phyloP scores from a whole-genome alignment of 306 rosid species.

The Astragalus membranaceus region DNA sequence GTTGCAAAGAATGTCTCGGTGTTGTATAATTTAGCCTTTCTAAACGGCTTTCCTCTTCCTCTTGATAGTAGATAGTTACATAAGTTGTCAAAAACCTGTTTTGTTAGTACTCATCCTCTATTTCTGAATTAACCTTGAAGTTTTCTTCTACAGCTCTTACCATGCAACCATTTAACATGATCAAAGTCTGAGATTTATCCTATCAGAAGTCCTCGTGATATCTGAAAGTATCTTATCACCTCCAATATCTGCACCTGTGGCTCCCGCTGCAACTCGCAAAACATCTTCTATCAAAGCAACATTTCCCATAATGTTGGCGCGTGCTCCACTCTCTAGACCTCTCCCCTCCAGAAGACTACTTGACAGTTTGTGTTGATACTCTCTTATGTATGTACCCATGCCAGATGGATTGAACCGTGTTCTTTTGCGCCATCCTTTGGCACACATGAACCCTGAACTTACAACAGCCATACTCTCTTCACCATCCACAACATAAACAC shows the following conservation, averaged over 20 bases:
- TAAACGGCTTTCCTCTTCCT: too few relatives aligned
- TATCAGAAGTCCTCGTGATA: conserved; percentile 44
- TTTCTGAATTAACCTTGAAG: not conserved
- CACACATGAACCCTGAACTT: conserved; percentile 83
- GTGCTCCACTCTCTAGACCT: conserved; percentile 47
- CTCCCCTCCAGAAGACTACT: conserved; percentile 46
- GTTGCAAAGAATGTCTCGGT: too few relatives aligned
- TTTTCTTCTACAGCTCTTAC: not conserved
- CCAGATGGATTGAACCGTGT: conserved; percentile 78
- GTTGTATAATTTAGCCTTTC: too few relatives aligned
- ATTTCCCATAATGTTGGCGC: conserved; percentile 53
- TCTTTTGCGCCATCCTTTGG: conserved; percentile 70
- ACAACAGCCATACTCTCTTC: conserved; percentile 50
- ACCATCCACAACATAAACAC: conserved; percentile 52
- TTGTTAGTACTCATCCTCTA: conserved; percentile 6
- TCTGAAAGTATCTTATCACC: conserved; percentile 69
- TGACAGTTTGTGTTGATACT: conserved; percentile 47
- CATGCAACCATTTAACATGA: not conserved
- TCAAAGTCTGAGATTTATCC: conserved; percentile 44
- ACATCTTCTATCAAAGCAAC: conserved; percentile 57
- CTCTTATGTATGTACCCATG: conserved; percentile 47
- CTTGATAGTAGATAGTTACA: too few relatives aligned
- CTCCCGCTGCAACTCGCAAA: conserved; percentile 60
- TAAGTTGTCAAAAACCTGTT: conserved; percentile 10
- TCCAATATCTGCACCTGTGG: conserved; percentile 46